Evolutionary conservation across 2,329 filamentous ascomycete genomes (phyloP), one percentile per base, ranked within the genome.

Genomic region (Pestalotiopsis sp.): DNA sequence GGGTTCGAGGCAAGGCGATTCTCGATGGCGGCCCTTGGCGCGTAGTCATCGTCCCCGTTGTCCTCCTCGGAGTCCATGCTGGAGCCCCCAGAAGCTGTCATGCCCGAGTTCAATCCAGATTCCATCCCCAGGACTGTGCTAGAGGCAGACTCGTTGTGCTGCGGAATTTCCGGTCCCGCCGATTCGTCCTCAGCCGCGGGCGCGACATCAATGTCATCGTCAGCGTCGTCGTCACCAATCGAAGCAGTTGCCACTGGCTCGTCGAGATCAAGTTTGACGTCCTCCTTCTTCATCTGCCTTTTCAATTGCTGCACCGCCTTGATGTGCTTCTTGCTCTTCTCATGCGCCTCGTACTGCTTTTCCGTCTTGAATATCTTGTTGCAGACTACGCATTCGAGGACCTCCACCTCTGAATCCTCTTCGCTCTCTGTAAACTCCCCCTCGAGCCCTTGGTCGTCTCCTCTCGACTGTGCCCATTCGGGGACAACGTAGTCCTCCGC

Each of bases 311-410:
- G 91, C 6, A 98, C 87, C 2, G 94, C 92, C 78, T 97, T 98
- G 70, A 91, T 81, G 76, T 99, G 96, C 81, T 98, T 99, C 80
- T 97, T 99, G 84, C 95, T 98, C 82, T 92, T 94, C 82, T 98
- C 95, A 76, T 99, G 96, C 3, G 92, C 91, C 75, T 97, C 91
- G 70, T 92, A 94, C 77, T 98, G 95, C 72, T 94, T 94, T 77
- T 97, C 93, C 76, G 95, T 98, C 81, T 98, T 89, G 81, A 98
- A 99, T 0, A 82, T 86, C 72, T 92, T 94, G 72, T 90, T 87
- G 80, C 96, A 98, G 4, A 90, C 88, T 2, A 92, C 87, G 77
- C 96, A 98, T 74, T 91, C 91, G 66, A 93, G 87, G 38, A 89
- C 82, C 72, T 91, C 87, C 3, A 86, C 78, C 71, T 88, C 87